phyloP scores from a whole-genome alignment of 495 filamentous ascomycete genomes.

The Hypoxylon subgilvum region DNA sequence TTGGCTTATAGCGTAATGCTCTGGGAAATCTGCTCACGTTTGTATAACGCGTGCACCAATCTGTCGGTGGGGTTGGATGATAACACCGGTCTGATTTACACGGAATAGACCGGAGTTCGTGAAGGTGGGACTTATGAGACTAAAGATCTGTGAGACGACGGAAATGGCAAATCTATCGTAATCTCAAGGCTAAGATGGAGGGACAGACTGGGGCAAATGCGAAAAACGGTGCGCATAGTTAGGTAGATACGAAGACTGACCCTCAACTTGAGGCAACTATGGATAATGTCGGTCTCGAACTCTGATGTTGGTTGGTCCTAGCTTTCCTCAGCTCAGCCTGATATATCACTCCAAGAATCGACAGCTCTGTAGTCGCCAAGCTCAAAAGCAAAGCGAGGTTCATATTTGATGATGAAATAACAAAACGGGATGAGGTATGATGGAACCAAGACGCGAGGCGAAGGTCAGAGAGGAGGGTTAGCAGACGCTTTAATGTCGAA shows the following conservation, averaged over 20 bases:
- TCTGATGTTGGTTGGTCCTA: not conserved
- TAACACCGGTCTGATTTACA: not conserved
- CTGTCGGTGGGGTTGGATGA: not conserved
- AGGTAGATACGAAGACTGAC: not conserved
- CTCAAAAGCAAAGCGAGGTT: not conserved
- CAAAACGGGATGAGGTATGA: conserved; percentile 6
- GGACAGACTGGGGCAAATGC: not conserved
- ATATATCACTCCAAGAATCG: not conserved
- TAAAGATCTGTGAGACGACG: not conserved
- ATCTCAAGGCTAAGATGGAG: not conserved
- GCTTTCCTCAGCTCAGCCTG: not conserved
- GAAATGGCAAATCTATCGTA: not conserved
- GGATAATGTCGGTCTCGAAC: not conserved
- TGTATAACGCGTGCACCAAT: not conserved
- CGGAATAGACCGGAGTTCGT: not conserved
- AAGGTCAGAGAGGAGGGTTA: not conserved
- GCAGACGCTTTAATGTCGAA: not conserved
- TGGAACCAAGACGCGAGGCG: conserved; percentile 6
- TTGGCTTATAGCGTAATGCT: no score
- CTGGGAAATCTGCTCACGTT: not conserved
- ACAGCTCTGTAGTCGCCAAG: no score
- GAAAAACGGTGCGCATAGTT: not conserved
- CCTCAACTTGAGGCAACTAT: not conserved
- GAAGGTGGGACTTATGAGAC: conserved; percentile 4
- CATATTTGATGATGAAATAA: not conserved